Evolutionary conservation across 1,139 yeast genomes (phyloP).

Genomic region (Saccharomyces pastorianus): DNA sequence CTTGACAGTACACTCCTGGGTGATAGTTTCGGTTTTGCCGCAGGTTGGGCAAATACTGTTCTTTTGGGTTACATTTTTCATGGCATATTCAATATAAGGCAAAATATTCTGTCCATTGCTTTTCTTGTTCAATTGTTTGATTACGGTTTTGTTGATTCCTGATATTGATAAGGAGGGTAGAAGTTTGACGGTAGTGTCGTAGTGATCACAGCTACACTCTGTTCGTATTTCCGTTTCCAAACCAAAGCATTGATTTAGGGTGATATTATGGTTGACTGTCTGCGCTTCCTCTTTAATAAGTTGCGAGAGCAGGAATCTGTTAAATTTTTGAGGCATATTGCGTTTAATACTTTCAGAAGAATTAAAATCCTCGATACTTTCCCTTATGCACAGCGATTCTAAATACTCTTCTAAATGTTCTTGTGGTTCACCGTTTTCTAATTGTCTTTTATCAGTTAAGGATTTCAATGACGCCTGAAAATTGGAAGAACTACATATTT

Average conservation of each 20-base stretch:
- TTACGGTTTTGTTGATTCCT: slow-evolving; percentile 27
- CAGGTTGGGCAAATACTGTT: slow-evolving; percentile 47
- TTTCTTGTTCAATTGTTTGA: slow-evolving; percentile 22
- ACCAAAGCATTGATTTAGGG: slow-evolving; percentile 37
- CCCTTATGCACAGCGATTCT: not conserved
- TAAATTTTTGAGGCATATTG: slow-evolving; percentile 22
- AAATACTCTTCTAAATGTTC: slow-evolving; percentile 36
- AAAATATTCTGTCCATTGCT: slow-evolving; percentile 34
- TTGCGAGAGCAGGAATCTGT: slow-evolving; percentile 21
- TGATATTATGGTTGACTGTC: slow-evolving; percentile 24
- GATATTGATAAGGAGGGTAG: slow-evolving; percentile 36
- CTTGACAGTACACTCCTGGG: slow-evolving; percentile 42
- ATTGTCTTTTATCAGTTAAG: slow-evolving; percentile 39
- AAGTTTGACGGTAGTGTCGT: slow-evolving; percentile 30
- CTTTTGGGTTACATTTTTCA: slow-evolving; percentile 43
- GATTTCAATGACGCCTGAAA: slow-evolving; percentile 48
- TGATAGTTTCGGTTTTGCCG: slow-evolving; percentile 44
- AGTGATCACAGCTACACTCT: slow-evolving; percentile 36
- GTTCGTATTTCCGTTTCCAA: slow-evolving; percentile 39
- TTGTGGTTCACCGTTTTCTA: slow-evolving; percentile 38
- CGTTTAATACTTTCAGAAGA: slow-evolving; percentile 6
- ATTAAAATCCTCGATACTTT: slow-evolving; percentile 33
- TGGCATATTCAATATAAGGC: slow-evolving; percentile 51
- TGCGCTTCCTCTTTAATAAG: slow-evolving; percentile 27
- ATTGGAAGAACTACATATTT: slow-evolving; percentile 35